Evolutionary conservation across 495 filamentous ascomycete genomes (phyloP).

Genomic region (Hypomontagnella monticulosa): DNA sequence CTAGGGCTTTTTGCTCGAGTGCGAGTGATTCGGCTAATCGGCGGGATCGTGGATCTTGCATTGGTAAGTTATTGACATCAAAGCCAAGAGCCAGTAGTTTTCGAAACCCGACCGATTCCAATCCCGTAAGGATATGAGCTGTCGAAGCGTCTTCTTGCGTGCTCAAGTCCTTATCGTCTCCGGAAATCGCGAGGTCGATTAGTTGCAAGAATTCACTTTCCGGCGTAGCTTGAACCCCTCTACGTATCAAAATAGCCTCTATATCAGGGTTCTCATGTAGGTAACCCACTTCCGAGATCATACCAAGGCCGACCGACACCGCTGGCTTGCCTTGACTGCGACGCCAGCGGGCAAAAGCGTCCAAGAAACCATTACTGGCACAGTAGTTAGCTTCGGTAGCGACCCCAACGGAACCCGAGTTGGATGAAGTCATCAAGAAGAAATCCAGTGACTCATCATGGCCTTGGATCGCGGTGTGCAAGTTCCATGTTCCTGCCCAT

Average conservation of each 20-base stretch:
- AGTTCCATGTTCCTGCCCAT: constrained; percentile 52
- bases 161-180: too few species aligned
- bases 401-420: constrained; percentile 45
- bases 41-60: constrained; percentile 38
- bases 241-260: constrained; percentile 37
- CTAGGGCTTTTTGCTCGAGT: constrained; percentile 8
- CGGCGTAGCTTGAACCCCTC: constrained; percentile 39
- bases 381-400: constrained; percentile 53
- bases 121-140: constrained; percentile 41
- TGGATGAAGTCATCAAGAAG: constrained; percentile 53
- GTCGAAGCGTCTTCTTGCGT: not conserved
- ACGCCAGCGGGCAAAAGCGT: constrained; percentile 49
- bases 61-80: constrained; percentile 31
- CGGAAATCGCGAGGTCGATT: not conserved
- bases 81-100: constrained; percentile 39
- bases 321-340: constrained; percentile 37
- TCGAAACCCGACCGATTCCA: constrained; percentile 36
- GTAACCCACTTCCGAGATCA: constrained; percentile 43
- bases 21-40: constrained; percentile 21
- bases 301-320: constrained; percentile 33
- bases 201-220: constrained; percentile 40
- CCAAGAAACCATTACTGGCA: constrained; percentile 50
- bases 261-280: constrained; percentile 47
- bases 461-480: constrained; percentile 44
- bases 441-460: constrained; percentile 42